Evolutionary conservation across 2,329 filamentous ascomycete genomes (phyloP).

Genomic region (Hirsutella rhossiliensis): DNA sequence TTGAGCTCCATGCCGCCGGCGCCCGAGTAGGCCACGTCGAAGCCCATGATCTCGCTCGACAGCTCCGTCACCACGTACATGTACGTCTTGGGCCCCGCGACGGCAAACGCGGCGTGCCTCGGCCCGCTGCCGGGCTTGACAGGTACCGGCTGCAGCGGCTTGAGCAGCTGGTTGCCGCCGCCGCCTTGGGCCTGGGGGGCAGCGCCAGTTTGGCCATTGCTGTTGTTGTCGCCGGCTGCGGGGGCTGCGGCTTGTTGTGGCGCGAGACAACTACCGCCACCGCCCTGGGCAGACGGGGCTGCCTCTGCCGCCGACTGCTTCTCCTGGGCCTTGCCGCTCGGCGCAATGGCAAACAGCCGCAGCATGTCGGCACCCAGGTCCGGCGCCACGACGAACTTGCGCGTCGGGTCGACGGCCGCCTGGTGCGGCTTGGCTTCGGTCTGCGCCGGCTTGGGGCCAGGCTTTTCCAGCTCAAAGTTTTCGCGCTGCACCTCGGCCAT

Average conservation of each 20-base stretch:
- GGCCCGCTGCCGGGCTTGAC: conserved; percentile 48
- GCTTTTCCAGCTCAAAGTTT: conserved; percentile 25
- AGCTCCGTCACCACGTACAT: neutral
- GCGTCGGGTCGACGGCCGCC: conserved; percentile 52
- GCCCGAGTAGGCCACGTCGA: conserved; percentile 37
- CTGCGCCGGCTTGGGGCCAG: conserved; percentile 31
- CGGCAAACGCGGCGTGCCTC: conserved; percentile 36
- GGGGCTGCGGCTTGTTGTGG: too few relatives aligned
- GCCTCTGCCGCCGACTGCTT: conserved; percentile 21
- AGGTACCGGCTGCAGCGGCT: conserved; percentile 24
- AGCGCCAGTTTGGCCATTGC: too few relatives aligned
- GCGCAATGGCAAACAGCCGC: conserved; percentile 30
- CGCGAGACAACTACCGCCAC: too few relatives aligned
- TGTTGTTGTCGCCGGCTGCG: too few relatives aligned
- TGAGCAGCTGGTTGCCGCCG: conserved; percentile 13
- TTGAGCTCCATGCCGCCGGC: conserved; percentile 28
- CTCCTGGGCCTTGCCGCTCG: neutral
- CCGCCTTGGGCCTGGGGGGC: too few relatives aligned
- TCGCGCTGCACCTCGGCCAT: conserved; percentile 25
- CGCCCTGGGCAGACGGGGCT: too few relatives aligned
- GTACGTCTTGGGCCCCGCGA: neutral
- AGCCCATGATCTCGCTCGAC: conserved; percentile 30
- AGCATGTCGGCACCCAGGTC: conserved; percentile 55
- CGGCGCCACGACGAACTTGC: conserved; percentile 48
- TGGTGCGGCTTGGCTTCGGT: conserved; percentile 52